Conservation (phyloP, 805 yeast genomes). For the Clavispora vitiphila region DNA sequence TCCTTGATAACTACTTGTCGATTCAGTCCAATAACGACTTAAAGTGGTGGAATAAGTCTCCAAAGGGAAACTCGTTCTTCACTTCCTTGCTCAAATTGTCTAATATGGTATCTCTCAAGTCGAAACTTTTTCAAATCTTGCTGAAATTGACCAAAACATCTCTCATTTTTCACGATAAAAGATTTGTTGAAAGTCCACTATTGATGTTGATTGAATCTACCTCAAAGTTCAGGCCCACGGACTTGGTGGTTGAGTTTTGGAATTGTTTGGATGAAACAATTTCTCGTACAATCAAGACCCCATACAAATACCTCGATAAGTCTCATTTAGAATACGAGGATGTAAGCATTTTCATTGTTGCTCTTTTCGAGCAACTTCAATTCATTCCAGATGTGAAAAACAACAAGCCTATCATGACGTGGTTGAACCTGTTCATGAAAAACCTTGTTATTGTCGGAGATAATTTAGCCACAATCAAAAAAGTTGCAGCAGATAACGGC, state of each 20-base stretch:
- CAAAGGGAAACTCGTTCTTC: conserved; percentile 53
- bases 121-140: conserved; percentile 9
- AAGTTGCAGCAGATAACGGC: conserved; percentile 9
- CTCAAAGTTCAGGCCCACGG: conserved; percentile 5
- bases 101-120: conserved; percentile 6
- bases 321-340: conserved; percentile 27
- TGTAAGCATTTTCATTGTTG: conserved; percentile 32
- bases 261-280: conserved; percentile 69
- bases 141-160: conserved; percentile 10
- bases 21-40: conserved; percentile 56
- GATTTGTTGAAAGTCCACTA: conserved; percentile 49
- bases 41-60: conserved; percentile 71
- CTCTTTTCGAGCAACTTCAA: conserved; percentile 60
- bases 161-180: conserved; percentile 14
- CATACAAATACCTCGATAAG: conserved; percentile 78
- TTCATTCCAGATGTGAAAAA: conserved; percentile 36
- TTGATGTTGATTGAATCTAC: conserved; percentile 48
- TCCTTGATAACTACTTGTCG: conserved; percentile 52
- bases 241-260: conserved; percentile 42
- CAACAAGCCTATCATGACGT: conserved; percentile 23
- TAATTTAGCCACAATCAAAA: conserved; percentile 26
- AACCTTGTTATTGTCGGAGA: conserved; percentile 58
- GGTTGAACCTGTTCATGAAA: conserved; percentile 49
- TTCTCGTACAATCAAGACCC: conserved; percentile 64
- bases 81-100: conserved; percentile 55